Base-by-base conservation (phyloP, 805 yeast genomes). In the Lachancea quebecensis region DNA sequence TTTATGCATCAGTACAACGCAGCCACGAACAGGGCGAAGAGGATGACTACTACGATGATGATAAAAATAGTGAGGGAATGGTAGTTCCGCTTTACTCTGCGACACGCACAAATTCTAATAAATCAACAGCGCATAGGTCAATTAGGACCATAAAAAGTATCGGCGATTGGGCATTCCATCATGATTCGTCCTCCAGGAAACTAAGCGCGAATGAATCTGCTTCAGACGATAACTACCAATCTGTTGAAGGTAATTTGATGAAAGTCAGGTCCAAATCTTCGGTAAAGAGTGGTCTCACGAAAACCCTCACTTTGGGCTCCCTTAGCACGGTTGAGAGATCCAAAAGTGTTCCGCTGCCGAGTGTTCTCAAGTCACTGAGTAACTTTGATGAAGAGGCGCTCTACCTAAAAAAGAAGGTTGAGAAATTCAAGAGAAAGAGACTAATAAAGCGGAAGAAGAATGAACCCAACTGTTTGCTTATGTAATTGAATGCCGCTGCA, bases 1-100 rank as follows among this genome's bases (percentile, higher is more conserved):
- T 52, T 10, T 34, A 48, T 30, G 50, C 40, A 7, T 52, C 58
- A 3, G 48, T 51, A 41, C 48, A 47, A 15, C 50, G 45, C 18
- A 48, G 34, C 34, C 51, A 53, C 11, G 33, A 42, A 18, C 27
- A 31, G 33, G 35, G 30, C 29, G 28, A 33, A 39, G 48, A 39
- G 34, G 39, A 30, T 18, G 70, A 59, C 38, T 53, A 58, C 50
- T 48, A 55, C 58, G 35, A 68, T 56, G 54, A 63, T 57, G 46
- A 49, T 11, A 40, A 33, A 10, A 29, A 32, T 8, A 15, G 27
- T 9, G 25, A 25, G n/a, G 15, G 35, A 21, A 16, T 18, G 29
- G 38, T 53, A 8, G 34, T 49, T 12, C 50, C 49, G 28, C 52
- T 57, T 52, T 57, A 51, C 42, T 41, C 50, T 10, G 57, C 64